Base-by-base conservation (phyloP, 305 asterid species). In the Lippia alba region DNA sequence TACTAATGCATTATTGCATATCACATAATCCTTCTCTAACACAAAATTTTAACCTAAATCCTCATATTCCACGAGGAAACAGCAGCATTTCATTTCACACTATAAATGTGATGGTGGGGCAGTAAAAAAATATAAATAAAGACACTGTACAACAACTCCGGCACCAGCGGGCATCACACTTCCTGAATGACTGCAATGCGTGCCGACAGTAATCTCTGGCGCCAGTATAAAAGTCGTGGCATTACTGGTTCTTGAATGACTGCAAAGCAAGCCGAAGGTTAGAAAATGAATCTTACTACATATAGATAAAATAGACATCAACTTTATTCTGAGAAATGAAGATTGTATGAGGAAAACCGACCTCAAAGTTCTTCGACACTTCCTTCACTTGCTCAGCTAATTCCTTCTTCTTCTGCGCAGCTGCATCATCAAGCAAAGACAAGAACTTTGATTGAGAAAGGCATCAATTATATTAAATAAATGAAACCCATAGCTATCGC, bases 361-460 rank as follows among this genome's bases (percentile, higher is more conserved):
- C 92, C 84, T 84, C 91, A 20, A 87, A 62, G 32, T 66, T 78
- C 79, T 78, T 81, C 0, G 89, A 76, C 1, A 53, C 76, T 61
- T 89, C 91, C 84, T 87, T 87, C 70, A 87, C n/a, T 72, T 79
- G 89, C 76, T 94, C 91, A 6, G 87, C 73, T 69, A 93, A 40
- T 69, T 84, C 88, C 74, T 76, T 84, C 78, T 84, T 82, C 89
- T 83, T 91, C 84, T 64, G 81, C 7, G 80, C 86, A 86, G 96
- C 96, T 94, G 87, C 79, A 77, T 16, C 79, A 77, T 16, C 16
- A 50, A 54, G 32, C 64, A 48, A 39, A 50, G 12, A 41, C 30
- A 62, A 84, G 36, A 20, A 19, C 50, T 39, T 45, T 10, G n/a
- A 40, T 33, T 8, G 0, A 46, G 34, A 30, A 54, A 32, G 53